These are phyloP conservation scores for Lunularia cruciata DNA, from an alignment of 225 moss, liverwort and hornwort genomes.

Conservation along the genomic window DNA sequence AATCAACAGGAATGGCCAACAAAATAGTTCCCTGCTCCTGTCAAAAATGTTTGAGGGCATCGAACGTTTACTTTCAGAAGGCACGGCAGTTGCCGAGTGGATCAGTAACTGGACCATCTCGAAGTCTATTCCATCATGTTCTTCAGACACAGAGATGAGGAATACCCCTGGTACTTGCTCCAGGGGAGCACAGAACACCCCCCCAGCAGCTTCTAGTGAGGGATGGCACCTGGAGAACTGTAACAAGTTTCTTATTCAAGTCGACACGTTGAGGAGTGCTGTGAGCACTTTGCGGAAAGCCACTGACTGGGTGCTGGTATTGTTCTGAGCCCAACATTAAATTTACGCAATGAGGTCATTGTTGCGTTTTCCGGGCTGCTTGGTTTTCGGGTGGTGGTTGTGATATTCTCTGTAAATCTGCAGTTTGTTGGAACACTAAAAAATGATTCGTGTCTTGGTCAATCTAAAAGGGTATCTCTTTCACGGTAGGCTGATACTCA, in stretches of 20 bases:
- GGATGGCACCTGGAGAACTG: slow-evolving; percentile 14
- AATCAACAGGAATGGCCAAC: slow-evolving; percentile 14
- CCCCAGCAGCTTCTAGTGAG: not conserved
- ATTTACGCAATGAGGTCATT: too few species aligned
- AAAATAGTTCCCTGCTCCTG: not conserved
- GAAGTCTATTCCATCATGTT: slow-evolving; percentile 4
- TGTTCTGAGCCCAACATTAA: not conserved
- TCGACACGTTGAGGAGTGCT: slow-evolving; percentile 32
- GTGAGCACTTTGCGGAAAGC: slow-evolving; percentile 17
- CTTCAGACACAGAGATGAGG: not conserved
- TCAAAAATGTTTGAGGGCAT: slow-evolving; percentile 30
- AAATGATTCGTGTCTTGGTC: too few species aligned
- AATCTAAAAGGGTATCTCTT: too few species aligned
- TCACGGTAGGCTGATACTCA: too few species aligned
- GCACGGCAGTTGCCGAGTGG: slow-evolving; percentile 27
- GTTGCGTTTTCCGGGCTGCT: too few species aligned
- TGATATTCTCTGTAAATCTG: too few species aligned
- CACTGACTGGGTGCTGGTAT: slow-evolving; percentile 23
- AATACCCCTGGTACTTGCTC: not conserved
- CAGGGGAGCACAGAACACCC: not conserved
- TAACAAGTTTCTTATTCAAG: slow-evolving; percentile 29
- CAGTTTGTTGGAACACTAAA: too few species aligned
- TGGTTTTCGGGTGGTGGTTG: too few species aligned
- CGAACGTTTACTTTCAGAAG: slow-evolving; percentile 31
- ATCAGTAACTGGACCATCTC: slow-evolving; percentile 12